Percentiles rank a stretch among this genome's conserved stretches.
phyloP scores from a whole-genome alignment of 2,329 filamentous ascomycete genomes.

The Delphinella strobiligena region DNA sequence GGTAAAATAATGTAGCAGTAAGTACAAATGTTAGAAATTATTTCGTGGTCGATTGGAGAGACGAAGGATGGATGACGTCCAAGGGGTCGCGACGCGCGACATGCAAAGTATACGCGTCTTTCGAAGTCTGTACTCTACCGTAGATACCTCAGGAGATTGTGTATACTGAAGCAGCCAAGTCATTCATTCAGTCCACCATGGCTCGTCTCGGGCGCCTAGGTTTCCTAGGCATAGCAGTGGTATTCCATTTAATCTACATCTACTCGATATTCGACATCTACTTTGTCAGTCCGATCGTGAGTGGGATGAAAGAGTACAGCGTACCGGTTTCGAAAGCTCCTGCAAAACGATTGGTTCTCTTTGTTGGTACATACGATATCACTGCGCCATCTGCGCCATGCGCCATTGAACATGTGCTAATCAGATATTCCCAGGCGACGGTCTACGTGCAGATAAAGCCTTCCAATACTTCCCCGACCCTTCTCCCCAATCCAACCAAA shows the following conservation, averaged over 20 bases:
- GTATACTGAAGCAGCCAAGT: not conserved
- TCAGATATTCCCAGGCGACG: slow-evolving; percentile 49
- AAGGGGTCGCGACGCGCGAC: too few relatives aligned
- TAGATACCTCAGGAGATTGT: too few relatives aligned
- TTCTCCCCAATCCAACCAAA: slow-evolving; percentile 47
- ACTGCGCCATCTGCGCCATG: not conserved
- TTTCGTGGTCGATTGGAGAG: too few relatives aligned
- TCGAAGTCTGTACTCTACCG: too few relatives aligned
- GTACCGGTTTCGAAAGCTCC: slow-evolving; percentile 60
- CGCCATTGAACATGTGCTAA: slow-evolving; percentile 4
- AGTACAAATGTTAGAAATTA: too few relatives aligned
- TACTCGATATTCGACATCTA: slow-evolving; percentile 98
- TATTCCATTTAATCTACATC: slow-evolving; percentile 90
- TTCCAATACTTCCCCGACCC: slow-evolving; percentile 90
- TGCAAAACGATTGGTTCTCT: slow-evolving; percentile 80
- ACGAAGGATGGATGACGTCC: too few relatives aligned
- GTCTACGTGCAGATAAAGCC: slow-evolving; percentile 91
- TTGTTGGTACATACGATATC: slow-evolving; percentile 57
- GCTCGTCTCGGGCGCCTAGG: slow-evolving; percentile 56
- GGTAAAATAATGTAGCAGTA: too few relatives aligned
- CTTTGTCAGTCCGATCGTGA: slow-evolving; percentile 94
- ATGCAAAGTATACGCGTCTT: too few relatives aligned
- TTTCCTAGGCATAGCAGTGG: slow-evolving; percentile 77
- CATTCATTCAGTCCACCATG: slow-evolving; percentile 21
- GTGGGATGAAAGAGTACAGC: slow-evolving; percentile 76